Evolutionary conservation across 2,329 filamentous ascomycete genomes (phyloP), one percentile per base, ranked within the genome.

Genomic region (Xylariomycetidae sp.): DNA sequence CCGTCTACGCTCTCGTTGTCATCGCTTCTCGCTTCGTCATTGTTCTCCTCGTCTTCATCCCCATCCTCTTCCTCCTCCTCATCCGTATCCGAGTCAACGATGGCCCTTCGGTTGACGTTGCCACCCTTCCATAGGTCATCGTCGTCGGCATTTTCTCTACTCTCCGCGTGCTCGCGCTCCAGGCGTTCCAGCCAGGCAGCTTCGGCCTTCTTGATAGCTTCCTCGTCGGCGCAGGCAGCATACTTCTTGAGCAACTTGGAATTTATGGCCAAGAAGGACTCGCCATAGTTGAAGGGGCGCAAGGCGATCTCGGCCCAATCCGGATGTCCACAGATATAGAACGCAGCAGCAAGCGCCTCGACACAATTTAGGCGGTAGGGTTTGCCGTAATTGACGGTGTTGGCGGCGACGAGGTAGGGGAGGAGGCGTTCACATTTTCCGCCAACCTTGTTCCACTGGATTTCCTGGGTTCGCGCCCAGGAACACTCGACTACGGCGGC

Each of bases 401-500:
- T 98, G 29, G 92, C 92, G 5, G 92, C 92, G 31, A 98, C 89
- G 6, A 98, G 79, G 59, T 98, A 98, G 0, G 92, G 92, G 36
- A 98, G 67, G 43, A 95, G 61, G 34, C 92, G 72, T 67, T 95
- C 88, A 60, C 89, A 94, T 60, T 89, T 92, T 16, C 92, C 92
- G 18, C 92, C 92, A 38, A 98, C 94, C 47, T 84, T 84, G 38
- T 70, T 72, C 78, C 90, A 98, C 32, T 90, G 89, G 5, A 98
- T 80, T 60, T 98, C 92, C 29, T 84, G 73, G 6, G 93, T 86
- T 39, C 92, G 74, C 4, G 93, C 93, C 92, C 92, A 98, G 16
- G 86, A 94, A 55, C 89, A 95, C 65, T 98, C 92, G 13, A 98
- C 92, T 3, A 98, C 92, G 3, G 92, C 92, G 14, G 89, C 90